phyloP scores from a whole-genome alignment of 768 basidiomycete genomes.

The Mycena sanguinolenta region DNA sequence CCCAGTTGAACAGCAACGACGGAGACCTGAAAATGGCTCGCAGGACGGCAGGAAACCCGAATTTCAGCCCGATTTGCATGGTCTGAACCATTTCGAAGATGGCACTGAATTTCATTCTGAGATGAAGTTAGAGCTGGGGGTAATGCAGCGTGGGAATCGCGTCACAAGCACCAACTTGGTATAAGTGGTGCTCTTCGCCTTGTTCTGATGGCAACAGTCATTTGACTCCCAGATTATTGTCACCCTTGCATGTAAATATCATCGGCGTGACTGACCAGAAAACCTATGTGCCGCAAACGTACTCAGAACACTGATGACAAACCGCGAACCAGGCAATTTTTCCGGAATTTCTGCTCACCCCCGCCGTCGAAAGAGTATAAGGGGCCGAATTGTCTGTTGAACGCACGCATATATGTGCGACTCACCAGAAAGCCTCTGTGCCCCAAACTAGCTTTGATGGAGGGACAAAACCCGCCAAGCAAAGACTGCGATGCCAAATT shows the following conservation, averaged over 20 bases:
- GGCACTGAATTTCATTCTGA: constrained; percentile 20
- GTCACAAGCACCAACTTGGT: background rate
- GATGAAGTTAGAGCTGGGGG: background rate
- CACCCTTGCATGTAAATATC: background rate
- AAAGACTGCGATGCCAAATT: too few species aligned
- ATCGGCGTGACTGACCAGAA: too few species aligned
- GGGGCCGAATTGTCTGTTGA: too few species aligned
- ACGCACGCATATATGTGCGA: too few species aligned
- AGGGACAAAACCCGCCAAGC: too few species aligned
- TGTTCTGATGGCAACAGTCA: background rate
- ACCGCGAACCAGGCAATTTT: too few species aligned
- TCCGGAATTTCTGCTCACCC: too few species aligned
- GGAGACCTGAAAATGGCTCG: constrained; percentile 47
- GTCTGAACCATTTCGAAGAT: constrained; percentile 35
- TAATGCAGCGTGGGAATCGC: background rate
- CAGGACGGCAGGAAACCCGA: constrained; percentile 59
- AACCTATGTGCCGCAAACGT: too few species aligned
- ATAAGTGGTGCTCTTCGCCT: background rate
- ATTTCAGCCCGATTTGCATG: constrained; percentile 52
- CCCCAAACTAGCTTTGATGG: too few species aligned
- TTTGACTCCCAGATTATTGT: background rate
- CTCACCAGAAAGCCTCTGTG: too few species aligned
- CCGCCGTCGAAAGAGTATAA: too few species aligned
- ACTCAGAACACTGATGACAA: too few species aligned
- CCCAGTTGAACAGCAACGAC: constrained; percentile 59